phyloP scores from a whole-genome alignment of 306 rosid genomes.

The Trichosanthes cucumerina region DNA sequence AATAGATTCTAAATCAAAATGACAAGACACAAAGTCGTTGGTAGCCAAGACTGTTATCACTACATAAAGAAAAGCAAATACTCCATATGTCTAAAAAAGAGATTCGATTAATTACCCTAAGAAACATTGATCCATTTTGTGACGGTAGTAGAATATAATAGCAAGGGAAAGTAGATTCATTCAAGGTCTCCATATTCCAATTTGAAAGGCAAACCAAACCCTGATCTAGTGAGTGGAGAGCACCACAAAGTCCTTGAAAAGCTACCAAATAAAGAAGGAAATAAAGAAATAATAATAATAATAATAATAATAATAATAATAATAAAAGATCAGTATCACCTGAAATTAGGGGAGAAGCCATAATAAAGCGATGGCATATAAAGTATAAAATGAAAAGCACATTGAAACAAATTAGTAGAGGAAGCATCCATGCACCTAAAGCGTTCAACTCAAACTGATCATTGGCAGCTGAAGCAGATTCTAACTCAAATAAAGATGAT shows the following conservation, averaged over 20 bases:
- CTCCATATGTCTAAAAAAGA: background rate
- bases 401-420: constrained; percentile 6
- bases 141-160: constrained; percentile 66
- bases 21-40: background rate
- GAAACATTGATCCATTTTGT: constrained; percentile 54
- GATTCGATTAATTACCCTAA: constrained; percentile 40
- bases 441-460: constrained; percentile 45
- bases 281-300: constrained; percentile 10
- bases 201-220: constrained; percentile 25
- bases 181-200: constrained; percentile 43
- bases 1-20: constrained; percentile 9
- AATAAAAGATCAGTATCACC: constrained; percentile 4
- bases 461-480: constrained; percentile 36
- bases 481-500: constrained; percentile 31
- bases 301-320: constrained; percentile 16
- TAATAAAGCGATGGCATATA: background rate
- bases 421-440: constrained; percentile 36
- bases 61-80: background rate
- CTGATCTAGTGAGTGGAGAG: constrained; percentile 21
- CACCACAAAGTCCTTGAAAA: constrained; percentile 19
- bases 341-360: background rate
- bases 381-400: constrained; percentile 1
- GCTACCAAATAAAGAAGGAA: constrained; percentile 15
- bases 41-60: background rate
- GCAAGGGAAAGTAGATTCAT: constrained; percentile 45